Evolutionary conservation across 768 basidiomycete genomes (phyloP).

Genomic region (Suillus tomentosus): DNA sequence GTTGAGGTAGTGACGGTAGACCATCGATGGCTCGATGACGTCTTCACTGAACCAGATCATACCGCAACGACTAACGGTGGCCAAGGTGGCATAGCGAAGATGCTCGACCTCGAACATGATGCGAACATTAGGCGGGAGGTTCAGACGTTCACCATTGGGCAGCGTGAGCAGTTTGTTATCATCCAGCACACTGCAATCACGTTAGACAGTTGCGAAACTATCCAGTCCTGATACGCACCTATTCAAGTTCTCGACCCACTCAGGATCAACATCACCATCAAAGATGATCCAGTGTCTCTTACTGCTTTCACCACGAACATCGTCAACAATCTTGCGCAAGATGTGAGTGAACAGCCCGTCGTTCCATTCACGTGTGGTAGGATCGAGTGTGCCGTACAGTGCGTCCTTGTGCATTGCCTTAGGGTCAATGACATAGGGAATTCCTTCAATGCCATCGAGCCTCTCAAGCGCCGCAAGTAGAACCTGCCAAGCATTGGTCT

Average conservation of each 20-base stretch:
- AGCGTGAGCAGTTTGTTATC: slow-evolving; percentile 97
- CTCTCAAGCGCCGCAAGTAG: slow-evolving; percentile 88
- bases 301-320: slow-evolving; percentile 94
- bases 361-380: slow-evolving; percentile 98
- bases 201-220: slow-evolving; percentile 2
- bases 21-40: slow-evolving; percentile 88
- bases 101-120: slow-evolving; percentile 99
- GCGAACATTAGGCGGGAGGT: slow-evolving; percentile 93
- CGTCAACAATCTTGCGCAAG: slow-evolving; percentile 95
- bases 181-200: slow-evolving; percentile 78
- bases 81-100: slow-evolving; percentile 93
- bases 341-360: slow-evolving; percentile 98
- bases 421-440: slow-evolving; percentile 96
- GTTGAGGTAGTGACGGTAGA: slow-evolving; percentile 85
- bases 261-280: slow-evolving; percentile 98
- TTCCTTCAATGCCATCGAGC: slow-evolving; percentile 89
- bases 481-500: slow-evolving; percentile 97
- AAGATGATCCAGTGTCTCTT: slow-evolving; percentile 99
- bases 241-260: slow-evolving; percentile 99
- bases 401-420: slow-evolving; percentile 99
- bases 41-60: slow-evolving; percentile 99
- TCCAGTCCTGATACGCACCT: slow-evolving; percentile 55
- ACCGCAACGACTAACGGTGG: slow-evolving; percentile 99
- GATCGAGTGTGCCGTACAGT: slow-evolving; percentile 94
- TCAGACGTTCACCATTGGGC: slow-evolving; percentile 97